These are phyloP conservation scores for Aspergillus amoenus DNA, from an alignment of 2,329 filamentous ascomycete species.

Conservation along the genomic window DNA sequence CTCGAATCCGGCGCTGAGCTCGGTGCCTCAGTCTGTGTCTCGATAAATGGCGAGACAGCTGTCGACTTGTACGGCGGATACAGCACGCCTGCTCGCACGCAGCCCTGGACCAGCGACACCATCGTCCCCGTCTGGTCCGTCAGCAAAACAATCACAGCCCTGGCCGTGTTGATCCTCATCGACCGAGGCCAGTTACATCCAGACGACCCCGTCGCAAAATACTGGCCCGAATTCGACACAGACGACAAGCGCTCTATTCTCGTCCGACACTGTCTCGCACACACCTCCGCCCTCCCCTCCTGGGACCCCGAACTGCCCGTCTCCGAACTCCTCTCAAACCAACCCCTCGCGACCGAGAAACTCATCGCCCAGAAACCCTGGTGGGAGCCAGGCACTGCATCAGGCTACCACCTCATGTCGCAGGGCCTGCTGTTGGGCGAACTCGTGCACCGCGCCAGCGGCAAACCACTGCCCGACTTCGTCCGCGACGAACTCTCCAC, in stretches of 20 bases:
- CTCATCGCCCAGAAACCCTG: constrained; percentile 44
- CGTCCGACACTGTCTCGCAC: constrained; percentile 44
- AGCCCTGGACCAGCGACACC: constrained; percentile 43
- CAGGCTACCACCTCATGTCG: constrained; percentile 44
- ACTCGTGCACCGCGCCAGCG: constrained; percentile 42
- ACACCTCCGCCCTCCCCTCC: constrained; percentile 37
- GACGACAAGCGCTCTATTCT: constrained; percentile 44
- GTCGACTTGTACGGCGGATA: constrained; percentile 49
- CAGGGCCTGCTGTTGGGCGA: constrained; percentile 48
- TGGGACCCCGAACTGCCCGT: constrained; percentile 34
- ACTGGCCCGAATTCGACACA: constrained; percentile 50
- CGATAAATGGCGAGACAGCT: constrained; percentile 42
- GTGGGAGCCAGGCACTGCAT: constrained; percentile 47
- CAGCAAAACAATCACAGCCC: constrained; percentile 40
- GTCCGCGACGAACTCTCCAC: constrained; percentile 43
- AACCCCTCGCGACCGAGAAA: constrained; percentile 27
- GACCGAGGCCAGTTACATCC: constrained; percentile 40
- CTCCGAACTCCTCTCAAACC: constrained; percentile 35
- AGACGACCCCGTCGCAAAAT: constrained; percentile 39
- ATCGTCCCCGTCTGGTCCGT: constrained; percentile 43
- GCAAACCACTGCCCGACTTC: constrained; percentile 46
- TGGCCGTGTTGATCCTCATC: constrained; percentile 42
- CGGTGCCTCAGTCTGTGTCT: constrained; percentile 47
- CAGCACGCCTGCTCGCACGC: constrained; percentile 28
- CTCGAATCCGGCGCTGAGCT: constrained; percentile 43